Evolutionary conservation across 176 grass and related monocot genomes (phyloP), one percentile per base, ranked within the genome.

Genomic region (Aegilops speltoides): DNA sequence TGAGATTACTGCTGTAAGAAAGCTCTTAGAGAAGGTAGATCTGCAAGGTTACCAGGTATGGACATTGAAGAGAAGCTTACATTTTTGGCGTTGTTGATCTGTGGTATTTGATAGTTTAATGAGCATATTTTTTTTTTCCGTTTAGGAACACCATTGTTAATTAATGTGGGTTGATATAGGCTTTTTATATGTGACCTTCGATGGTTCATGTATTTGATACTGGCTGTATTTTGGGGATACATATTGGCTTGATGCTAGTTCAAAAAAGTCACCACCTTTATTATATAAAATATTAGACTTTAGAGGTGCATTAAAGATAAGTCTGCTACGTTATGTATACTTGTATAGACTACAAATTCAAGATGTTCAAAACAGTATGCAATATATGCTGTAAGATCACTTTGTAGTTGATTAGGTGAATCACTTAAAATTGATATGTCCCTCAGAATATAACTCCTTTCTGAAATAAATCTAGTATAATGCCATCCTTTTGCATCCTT

Each of bases 41-140:
- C 90, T 98, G 28, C 78, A 94, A 93, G 96, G 96, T 78, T 98
- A 96, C 81, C 96, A 98, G 96, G 96, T 88, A 83, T 57, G 68
- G 25, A 32, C 77, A 75, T 76, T 83, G 61, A 25, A 23, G 59
- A 46, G 23, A 76, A 62, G 80, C 76, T 67, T 68, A 31, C 43
- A 17, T 82, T 50, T 71, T 50, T n/a, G 38, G 38, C 8, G 28
- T 63, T 89, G 45, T 67, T 85, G 24, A 89, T 84, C 31, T 77
- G 33, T 68, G 45, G 8, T 28, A 61, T 71, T 17, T 64, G 56
- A 33, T 84, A 65, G 6, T 41, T 59, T 41, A 20, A 20, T 37
- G 67, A 17, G 63, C 25, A 82, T 54, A 50, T 48, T 48, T 54
- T 19, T 54, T 19, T 17, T 76, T 12, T 22, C 0, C 2, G 25